A percentile compares a stretch with the other conserved stretches of the same genome.
These are phyloP conservation scores for Capillidium heterosporum DNA, from an alignment of 371 early-diverging fungal genomes.

Conservation along the genomic window DNA sequence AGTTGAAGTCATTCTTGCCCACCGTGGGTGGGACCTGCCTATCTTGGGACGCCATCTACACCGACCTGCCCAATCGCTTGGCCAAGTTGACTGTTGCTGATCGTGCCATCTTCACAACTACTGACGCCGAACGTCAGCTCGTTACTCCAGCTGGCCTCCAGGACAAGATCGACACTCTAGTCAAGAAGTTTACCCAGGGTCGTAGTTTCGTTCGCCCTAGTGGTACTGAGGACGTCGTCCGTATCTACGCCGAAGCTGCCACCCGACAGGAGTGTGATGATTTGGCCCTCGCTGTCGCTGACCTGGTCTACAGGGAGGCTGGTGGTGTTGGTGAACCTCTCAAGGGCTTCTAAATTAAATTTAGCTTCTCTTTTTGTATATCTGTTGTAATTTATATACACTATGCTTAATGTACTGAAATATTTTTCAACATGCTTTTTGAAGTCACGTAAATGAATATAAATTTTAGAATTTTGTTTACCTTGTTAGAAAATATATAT, in stretches of 20 bases:
- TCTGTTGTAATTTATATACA: too few relatives aligned
- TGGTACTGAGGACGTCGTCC: constrained; percentile 99
- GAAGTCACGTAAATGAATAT: too few relatives aligned
- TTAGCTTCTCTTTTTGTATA: too few relatives aligned
- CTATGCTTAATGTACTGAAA: too few relatives aligned
- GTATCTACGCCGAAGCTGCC: constrained; percentile 96
- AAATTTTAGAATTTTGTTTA: too few relatives aligned
- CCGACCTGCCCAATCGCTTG: constrained; percentile 82
- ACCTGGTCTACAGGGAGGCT: constrained; percentile 76
- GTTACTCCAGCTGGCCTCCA: constrained; percentile 80
- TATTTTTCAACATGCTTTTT: too few relatives aligned
- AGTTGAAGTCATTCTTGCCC: constrained; percentile 81
- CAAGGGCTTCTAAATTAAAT: constrained; percentile 14
- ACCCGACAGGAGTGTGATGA: constrained; percentile 68
- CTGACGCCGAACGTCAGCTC: constrained; percentile 88
- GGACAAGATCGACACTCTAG: constrained; percentile 62
- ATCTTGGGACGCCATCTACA: constrained; percentile 87
- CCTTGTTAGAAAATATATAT: too few relatives aligned
- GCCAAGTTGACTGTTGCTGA: constrained; percentile 89
- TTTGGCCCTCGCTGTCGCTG: constrained; percentile 55
- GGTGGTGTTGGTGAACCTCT: constrained; percentile 86
- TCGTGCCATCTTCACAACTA: constrained; percentile 77
- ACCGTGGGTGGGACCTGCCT: constrained; percentile 56
- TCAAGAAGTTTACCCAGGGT: constrained; percentile 63
- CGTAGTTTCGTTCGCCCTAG: constrained; percentile 94